Evolutionary conservation across 2,329 filamentous ascomycete species (phyloP), one percentile per base, ranked within the genome.

Genomic region (Cercospora beticola): DNA sequence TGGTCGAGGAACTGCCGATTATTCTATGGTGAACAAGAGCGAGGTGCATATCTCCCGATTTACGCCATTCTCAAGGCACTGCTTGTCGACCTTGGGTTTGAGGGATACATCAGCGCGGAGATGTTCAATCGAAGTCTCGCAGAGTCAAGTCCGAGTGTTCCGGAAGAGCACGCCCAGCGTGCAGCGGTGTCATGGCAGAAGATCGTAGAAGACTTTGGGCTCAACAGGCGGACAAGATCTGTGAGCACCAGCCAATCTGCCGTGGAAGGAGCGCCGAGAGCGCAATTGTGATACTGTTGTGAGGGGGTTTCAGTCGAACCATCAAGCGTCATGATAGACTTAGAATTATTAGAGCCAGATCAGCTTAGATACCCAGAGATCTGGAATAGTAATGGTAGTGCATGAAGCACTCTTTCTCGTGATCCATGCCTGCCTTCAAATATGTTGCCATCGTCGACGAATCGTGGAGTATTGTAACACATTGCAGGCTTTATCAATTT

Each of bases 1-100:
- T 94, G 92, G 92, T 92, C 87, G 43, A 81, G 92, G 18, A 93
- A 93, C 76, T 91, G 89, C 70, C 83, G 92, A 18, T 78, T 91
- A 3, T 93, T 91, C 75, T 87, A 90, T 70, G 88, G 91, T 72
- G 81, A 90, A 76, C 79, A 85, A 76, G 80, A 87, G 2, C 79
- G 83, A 2, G 89, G 89, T 0, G 91, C 86, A 0, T 93, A 92
- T 75, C 80, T 94, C 1, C 91, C 91, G 0, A 84, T 90, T 6
- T 81, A 83, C 65, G 83, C 88, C 33, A 85, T 93, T 21, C 82
- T 88, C 0, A 79, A 83, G 46, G 85, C 88, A 0, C 85, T 93
- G 60, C 83, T 92, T 21, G 83, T 88, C 9, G 86, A 86, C 0
- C 81, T 92, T 0, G 88, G 88, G 0, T 93, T 87, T 72, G 81